Percentiles rank a stretch among this genome's conserved stretches.
Evolutionary conservation across 805 yeast species (phyloP).

Genomic region (Nakazawaea wickerhamii): DNA sequence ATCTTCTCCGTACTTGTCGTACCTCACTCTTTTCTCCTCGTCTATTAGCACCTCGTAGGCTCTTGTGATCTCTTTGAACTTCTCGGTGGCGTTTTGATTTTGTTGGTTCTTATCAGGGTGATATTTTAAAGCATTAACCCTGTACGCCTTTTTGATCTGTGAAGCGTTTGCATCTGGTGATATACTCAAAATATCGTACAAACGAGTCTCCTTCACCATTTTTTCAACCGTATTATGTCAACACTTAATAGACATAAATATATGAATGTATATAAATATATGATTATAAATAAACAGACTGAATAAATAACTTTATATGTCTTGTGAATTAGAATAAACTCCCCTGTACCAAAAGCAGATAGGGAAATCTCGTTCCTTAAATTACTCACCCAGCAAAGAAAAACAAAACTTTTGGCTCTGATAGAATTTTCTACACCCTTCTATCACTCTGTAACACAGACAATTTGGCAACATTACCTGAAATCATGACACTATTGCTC

Average conservation of each 20-base stretch:
- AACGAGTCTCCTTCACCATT: slow-evolving; percentile 68
- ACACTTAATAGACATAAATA: too few species aligned
- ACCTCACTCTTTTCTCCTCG: slow-evolving; percentile 36
- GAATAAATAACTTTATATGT: too few species aligned
- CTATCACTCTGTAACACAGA: neutral
- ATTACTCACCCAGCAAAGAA: neutral
- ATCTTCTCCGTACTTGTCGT: slow-evolving; percentile 48
- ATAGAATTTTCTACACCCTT: neutral
- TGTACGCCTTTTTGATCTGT: slow-evolving; percentile 52
- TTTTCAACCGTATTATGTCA: too few species aligned
- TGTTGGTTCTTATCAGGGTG: slow-evolving; percentile 41
- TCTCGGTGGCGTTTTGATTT: slow-evolving; percentile 43
- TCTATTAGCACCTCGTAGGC: slow-evolving; percentile 64
- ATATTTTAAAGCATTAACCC: slow-evolving; percentile 41
- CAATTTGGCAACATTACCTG: neutral
- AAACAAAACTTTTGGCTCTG: neutral
- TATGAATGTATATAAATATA: neutral
- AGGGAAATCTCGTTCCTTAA: neutral
- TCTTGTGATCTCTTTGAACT: slow-evolving; percentile 55
- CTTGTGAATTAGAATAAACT: neutral
- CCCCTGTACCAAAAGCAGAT: neutral
- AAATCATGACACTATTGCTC: neutral
- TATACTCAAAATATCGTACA: slow-evolving; percentile 59
- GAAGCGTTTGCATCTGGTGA: slow-evolving; percentile 37
- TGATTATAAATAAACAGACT: too few species aligned